Evolutionary conservation across 139 green algal genomes (phyloP).

Genomic region (Chlorella sp.): DNA sequence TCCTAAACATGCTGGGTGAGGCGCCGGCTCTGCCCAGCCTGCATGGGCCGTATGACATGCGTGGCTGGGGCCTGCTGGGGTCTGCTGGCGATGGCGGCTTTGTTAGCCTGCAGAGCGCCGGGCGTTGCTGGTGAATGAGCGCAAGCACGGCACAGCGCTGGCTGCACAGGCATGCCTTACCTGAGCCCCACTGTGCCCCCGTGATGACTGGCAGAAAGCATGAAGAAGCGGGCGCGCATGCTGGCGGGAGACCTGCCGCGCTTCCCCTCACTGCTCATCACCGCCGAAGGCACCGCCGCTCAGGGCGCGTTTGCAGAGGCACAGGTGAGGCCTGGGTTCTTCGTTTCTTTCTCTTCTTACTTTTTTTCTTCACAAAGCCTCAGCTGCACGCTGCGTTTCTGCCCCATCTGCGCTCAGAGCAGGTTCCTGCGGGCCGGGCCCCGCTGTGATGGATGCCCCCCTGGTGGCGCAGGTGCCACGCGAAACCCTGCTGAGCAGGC

Average conservation of each 20-base stretch:
- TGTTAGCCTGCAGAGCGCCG: too few relatives aligned
- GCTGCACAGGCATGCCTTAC: too few relatives aligned
- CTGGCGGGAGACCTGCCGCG: conserved; percentile 58
- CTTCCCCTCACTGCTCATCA: conserved; percentile 94
- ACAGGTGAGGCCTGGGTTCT: conserved; percentile 54
- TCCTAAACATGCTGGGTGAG: conserved; percentile 81
- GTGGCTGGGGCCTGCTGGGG: too few relatives aligned
- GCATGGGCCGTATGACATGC: too few relatives aligned
- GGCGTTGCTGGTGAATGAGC: too few relatives aligned
- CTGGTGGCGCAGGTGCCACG: neutral
- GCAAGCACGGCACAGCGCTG: too few relatives aligned
- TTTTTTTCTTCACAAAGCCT: neutral
- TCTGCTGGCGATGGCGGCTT: too few relatives aligned
- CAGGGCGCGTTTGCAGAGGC: conserved; percentile 89
- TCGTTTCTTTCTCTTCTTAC: neutral
- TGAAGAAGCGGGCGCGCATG: conserved; percentile 63
- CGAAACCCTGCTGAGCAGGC: neutral
- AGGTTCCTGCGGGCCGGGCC: neutral
- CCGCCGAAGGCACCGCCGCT: conserved; percentile 34
- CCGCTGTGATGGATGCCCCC: neutral
- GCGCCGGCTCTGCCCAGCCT: too few relatives aligned
- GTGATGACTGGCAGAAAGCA: conserved; percentile 51
- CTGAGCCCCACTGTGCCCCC: too few relatives aligned
- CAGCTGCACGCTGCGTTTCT: too few relatives aligned
- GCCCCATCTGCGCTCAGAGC: neutral